phyloP scores from a whole-genome alignment of 371 early-diverging fungal species.

The Actinomucor elegans region DNA sequence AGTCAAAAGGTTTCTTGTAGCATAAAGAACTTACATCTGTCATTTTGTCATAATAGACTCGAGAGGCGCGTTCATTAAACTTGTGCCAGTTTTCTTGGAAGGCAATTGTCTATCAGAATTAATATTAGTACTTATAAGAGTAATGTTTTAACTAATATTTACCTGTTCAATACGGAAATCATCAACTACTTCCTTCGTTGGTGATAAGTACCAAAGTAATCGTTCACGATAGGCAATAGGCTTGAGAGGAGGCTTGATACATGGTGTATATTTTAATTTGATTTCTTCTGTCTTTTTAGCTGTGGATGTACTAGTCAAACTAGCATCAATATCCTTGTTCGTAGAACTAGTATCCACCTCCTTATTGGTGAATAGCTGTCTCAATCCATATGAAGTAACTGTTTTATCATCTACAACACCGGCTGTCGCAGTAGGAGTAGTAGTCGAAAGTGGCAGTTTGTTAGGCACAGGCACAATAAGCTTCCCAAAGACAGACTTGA shows the following conservation, averaged over 20 bases:
- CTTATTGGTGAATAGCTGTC: background rate
- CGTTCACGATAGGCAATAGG: constrained; percentile 9
- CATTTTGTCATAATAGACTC: constrained; percentile 15
- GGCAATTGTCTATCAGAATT: constrained; percentile 2
- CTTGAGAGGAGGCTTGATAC: constrained; percentile 10
- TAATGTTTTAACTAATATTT: background rate
- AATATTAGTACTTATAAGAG: too few relatives aligned
- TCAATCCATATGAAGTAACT: background rate
- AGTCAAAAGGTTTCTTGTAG: too few relatives aligned
- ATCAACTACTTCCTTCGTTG: constrained; percentile 13
- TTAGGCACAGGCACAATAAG: background rate
- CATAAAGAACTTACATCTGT: background rate
- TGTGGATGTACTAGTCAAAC: background rate
- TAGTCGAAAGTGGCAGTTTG: background rate
- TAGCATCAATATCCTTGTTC: background rate
- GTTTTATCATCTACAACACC: background rate
- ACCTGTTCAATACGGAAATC: constrained; percentile 24
- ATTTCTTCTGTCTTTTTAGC: background rate
- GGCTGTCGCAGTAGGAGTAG: background rate
- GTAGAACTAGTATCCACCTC: background rate
- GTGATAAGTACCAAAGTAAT: constrained; percentile 16
- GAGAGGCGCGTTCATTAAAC: constrained; percentile 16
- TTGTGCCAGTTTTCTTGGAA: constrained; percentile 14
- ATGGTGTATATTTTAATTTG: constrained; percentile 7
- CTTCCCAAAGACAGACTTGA: background rate